Evolutionary conservation across 352 stramenopile genomes (phyloP), one percentile per base, ranked within the genome.

Genomic region (Saprolegnia parasitica): DNA sequence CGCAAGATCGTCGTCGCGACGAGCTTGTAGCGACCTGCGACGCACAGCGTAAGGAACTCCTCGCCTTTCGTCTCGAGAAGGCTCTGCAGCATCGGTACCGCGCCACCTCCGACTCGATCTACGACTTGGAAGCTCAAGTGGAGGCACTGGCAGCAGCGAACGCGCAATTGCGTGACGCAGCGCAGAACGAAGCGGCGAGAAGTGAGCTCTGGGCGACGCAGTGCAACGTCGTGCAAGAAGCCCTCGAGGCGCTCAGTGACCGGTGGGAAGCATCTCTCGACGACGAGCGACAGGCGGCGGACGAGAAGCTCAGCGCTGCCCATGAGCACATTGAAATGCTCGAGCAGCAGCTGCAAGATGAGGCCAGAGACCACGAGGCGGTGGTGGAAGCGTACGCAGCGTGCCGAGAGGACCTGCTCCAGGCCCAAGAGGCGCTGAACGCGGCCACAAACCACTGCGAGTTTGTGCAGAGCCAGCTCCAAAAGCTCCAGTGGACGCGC

Each of bases 121-220:
- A n/a, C 42, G 13, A n/a, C 18, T 15, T 49, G 42, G 42, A 15
- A 4, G 42, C 42, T 1, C 13, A 49, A 1, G 16, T 60, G 4
- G 24, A 16, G 24, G 52, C 24, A 4, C 9, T 60, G 20, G 13
- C 13, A 3, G 35, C 13, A 2, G 35, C 24, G 9, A 24, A 16
- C 11, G 52, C 24, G 35, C 24, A 20, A 8, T 16, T 24, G 52
- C 3, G 1, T 3, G 20, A 60, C 11, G 24, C 52, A 4, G 52
- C n/a, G 35, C 24, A 42, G 52, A 40, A 35, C 35, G 24, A 35
- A 60, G 52, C 52, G 20, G 52, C 52, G 11, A 60, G 20, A 24
- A 21, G 52, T 60, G 35, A 16, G 13, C 52, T 60, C 24, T 60
- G 52, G 52, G 52, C 11, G 35, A 60, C 52, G 20, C 52, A 60